Evolutionary conservation across 805 yeast genomes (phyloP), one percentile per base, ranked within the genome.

Genomic region (Candida coquimbonensis): DNA sequence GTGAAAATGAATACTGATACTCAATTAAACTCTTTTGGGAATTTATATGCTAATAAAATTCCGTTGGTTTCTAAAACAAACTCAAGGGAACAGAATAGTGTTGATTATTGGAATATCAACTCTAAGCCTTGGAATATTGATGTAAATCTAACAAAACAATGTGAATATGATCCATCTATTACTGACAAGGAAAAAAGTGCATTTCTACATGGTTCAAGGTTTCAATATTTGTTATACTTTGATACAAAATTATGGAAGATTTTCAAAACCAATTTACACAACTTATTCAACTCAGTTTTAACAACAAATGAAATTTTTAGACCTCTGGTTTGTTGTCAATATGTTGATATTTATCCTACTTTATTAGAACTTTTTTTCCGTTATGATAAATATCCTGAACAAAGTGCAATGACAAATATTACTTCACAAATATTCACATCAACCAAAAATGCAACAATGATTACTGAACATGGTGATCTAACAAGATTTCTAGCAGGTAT

Each of bases 351-450:
- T 0, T 91, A 91, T 60, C 90, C 95, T 0, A 73, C 77, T 9
- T 64, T 87, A 14, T 79, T 85, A 1, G 87, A 87, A 50, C 69
- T 83, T 68, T 86, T 81, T 53, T 70, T 86, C 40, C 65, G 74
- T 0, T 65, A 75, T 40, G 96, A 88, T 53, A 70, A 89, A 42
- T 95, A 87, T 51, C 91, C 95, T 0, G 96, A 88, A 53, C 67
- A 73, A 52, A 84, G 86, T 31, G 70, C 83, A n/a, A 74, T 87
- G 73, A 72, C 81, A 14, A 73, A 78, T 19, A 59, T 88, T 7
- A 82, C 95, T 0, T 78, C 93, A 0, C 96, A 88, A 62, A 64
- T 88, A 5, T 87, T 87, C 60, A 86, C 95, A 0, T 80, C 89
- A 33, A 86, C 91, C 0, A 69, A 83, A 0, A 81, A 82, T 52